phyloP scores from a whole-genome alignment of 23 red algal species.

The Gracilaria caudata region DNA sequence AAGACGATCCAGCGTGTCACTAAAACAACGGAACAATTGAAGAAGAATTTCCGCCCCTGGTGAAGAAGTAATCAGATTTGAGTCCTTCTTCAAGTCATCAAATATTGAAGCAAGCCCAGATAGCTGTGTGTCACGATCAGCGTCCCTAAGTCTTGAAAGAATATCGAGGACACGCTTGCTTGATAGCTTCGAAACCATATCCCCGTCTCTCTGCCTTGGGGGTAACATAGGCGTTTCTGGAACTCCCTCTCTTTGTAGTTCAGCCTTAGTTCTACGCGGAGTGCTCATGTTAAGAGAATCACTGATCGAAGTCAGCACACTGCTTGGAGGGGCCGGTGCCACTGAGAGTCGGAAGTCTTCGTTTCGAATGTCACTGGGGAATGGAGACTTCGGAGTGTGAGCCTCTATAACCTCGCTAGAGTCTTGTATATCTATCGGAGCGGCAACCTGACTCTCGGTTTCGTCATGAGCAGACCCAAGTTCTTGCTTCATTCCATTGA shows the following conservation, averaged over 20 bases:
- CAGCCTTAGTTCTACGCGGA: conserved; percentile 32
- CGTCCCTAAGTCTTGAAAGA: conserved; percentile 13
- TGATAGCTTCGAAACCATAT: not conserved
- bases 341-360: conserved; percentile 75
- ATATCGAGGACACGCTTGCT: conserved; percentile 36
- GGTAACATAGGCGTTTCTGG: conserved; percentile 50
- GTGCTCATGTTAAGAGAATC: conserved; percentile 59
- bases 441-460: conserved; percentile 7
- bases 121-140: conserved; percentile 49
- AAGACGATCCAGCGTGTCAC: conserved; percentile 49
- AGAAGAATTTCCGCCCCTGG: conserved; percentile 34
- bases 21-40: conserved; percentile 57
- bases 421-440: conserved; percentile 1
- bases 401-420: not conserved
- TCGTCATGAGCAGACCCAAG: conserved; percentile 41
- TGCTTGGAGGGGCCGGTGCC: conserved; percentile 66
- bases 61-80: conserved; percentile 15
- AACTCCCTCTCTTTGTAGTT: conserved; percentile 26
- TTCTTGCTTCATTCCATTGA: conserved; percentile 48
- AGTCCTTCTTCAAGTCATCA: conserved; percentile 45
- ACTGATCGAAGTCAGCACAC: conserved; percentile 60
- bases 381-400: conserved; percentile 27
- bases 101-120: conserved; percentile 65
- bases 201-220: conserved; percentile 4
- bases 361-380: conserved; percentile 53